A percentile compares a stretch with the other conserved stretches of the same genome.
These are phyloP conservation scores for Boletus albobrunnescens DNA, from an alignment of 1,284 basidiomycete species.

Conservation along the genomic window DNA sequence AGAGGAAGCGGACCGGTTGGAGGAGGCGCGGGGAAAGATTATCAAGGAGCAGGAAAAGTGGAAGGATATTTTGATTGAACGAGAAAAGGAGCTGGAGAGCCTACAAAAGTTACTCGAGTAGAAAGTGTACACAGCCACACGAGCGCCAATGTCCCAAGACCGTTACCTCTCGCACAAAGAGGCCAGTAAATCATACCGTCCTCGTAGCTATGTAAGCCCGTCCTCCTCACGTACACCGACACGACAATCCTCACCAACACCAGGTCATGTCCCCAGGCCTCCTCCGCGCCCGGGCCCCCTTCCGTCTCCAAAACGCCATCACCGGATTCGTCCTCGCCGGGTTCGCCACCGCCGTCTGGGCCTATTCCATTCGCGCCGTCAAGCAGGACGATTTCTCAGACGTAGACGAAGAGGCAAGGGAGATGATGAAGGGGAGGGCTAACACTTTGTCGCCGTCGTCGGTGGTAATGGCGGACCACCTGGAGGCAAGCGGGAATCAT, in stretches of 20 bases:
- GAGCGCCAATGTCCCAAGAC: constrained; percentile 23
- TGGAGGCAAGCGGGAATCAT: too few relatives aligned
- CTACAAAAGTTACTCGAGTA: constrained; percentile 45
- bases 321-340: constrained; percentile 71
- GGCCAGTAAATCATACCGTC: constrained; percentile 39
- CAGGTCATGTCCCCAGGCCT: constrained; percentile 81
- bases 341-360: constrained; percentile 84
- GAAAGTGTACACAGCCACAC: constrained; percentile 17
- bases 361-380: constrained; percentile 90
- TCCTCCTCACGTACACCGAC: not conserved
- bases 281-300: constrained; percentile 83
- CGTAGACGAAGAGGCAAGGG: constrained; percentile 70
- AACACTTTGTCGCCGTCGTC: not conserved
- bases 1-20: constrained; percentile 79
- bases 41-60: constrained; percentile 61
- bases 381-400: constrained; percentile 91
- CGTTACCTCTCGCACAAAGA: constrained; percentile 36
- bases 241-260: not conserved
- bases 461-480: not conserved
- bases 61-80: constrained; percentile 59
- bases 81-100: constrained; percentile 65
- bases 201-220: constrained; percentile 37
- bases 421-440: constrained; percentile 35
- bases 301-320: constrained; percentile 72
- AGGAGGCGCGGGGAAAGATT: constrained; percentile 71